Conservation (phyloP, 2,329 filamentous ascomycete genomes). For the Calonectria hawksworthii region DNA sequence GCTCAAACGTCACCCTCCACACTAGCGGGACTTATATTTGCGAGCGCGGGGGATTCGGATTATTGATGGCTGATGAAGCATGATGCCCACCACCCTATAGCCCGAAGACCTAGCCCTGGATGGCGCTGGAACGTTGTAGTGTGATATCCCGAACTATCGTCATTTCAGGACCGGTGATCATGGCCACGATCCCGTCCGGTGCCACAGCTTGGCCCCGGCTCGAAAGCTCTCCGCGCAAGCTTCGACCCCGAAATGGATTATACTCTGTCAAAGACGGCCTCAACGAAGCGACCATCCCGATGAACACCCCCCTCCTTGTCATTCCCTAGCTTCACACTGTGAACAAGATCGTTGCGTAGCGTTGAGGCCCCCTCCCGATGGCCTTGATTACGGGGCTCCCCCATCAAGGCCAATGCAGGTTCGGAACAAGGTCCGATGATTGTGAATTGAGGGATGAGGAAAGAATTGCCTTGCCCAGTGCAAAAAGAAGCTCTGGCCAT, state of each 20-base stretch:
- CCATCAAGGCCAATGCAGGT: constrained; percentile 14
- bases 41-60: constrained; percentile 28
- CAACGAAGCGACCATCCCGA: constrained; percentile 31
- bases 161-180: constrained; percentile 29
- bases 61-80: constrained; percentile 16
- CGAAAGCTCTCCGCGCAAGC: constrained; percentile 24
- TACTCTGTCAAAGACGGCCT: constrained; percentile 33
- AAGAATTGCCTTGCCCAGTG: constrained; percentile 4
- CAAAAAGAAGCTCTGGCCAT: constrained; percentile 17
- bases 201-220: constrained; percentile 37
- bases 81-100: constrained; percentile 23
- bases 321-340: constrained; percentile 27
- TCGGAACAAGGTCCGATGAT: constrained; percentile 21
- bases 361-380: constrained; percentile 19
- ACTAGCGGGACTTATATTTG: constrained; percentile 28
- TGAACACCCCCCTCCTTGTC: constrained; percentile 21
- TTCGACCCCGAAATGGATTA: constrained; percentile 25
- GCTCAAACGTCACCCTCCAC: constrained; percentile 33
- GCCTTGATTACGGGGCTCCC: constrained; percentile 10
- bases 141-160: constrained; percentile 30
- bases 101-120: constrained; percentile 32
- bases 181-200: constrained; percentile 24
- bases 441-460: constrained; percentile 12
- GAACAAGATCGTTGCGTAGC: constrained; percentile 24
- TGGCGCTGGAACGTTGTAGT: constrained; percentile 25